phyloP scores from a whole-genome alignment of 495 filamentous ascomycete genomes.

The Lichina pygmaea region DNA sequence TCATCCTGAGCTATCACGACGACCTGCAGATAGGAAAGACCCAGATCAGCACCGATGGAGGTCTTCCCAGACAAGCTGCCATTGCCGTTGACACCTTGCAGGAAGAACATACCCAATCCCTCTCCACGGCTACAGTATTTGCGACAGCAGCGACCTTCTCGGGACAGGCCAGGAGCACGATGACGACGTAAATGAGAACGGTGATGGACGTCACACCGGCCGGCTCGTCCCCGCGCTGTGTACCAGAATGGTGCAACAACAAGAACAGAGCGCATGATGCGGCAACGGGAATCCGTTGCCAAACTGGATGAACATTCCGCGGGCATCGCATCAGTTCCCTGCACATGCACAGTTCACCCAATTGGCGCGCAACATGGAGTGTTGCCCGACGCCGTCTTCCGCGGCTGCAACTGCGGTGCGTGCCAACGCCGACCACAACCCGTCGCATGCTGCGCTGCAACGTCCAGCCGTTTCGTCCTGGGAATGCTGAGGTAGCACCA shows the following conservation, averaged over 20 bases:
- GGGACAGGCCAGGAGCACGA: conserved; percentile 24
- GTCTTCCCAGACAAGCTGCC: background rate
- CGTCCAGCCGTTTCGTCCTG: too few relatives aligned
- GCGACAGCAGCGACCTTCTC: conserved; percentile 25
- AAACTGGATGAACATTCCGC: background rate
- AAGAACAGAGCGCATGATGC: conserved; percentile 15
- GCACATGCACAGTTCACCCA: too few relatives aligned
- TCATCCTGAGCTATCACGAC: conserved; percentile 18
- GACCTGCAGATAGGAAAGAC: conserved; percentile 12
- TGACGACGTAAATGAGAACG: conserved; percentile 14
- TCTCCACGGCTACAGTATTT: conserved; percentile 35
- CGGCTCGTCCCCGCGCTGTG: too few relatives aligned
- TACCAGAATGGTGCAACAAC: conserved; percentile 4
- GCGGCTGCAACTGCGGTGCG: too few relatives aligned
- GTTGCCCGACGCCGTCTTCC: too few relatives aligned
- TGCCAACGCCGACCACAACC: too few relatives aligned
- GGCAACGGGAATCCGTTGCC: background rate
- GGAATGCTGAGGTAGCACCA: too few relatives aligned
- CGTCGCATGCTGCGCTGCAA: too few relatives aligned
- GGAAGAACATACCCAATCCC: conserved; percentile 30
- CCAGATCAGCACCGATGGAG: conserved; percentile 10
- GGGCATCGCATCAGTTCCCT: too few relatives aligned
- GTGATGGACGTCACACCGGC: background rate
- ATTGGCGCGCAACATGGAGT: too few relatives aligned
- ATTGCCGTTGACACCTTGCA: background rate